A percentile compares a stretch with the other conserved stretches of the same genome.
Conservation (phyloP, 306 rosid genomes). For the Fragaria ananassa region DNA sequence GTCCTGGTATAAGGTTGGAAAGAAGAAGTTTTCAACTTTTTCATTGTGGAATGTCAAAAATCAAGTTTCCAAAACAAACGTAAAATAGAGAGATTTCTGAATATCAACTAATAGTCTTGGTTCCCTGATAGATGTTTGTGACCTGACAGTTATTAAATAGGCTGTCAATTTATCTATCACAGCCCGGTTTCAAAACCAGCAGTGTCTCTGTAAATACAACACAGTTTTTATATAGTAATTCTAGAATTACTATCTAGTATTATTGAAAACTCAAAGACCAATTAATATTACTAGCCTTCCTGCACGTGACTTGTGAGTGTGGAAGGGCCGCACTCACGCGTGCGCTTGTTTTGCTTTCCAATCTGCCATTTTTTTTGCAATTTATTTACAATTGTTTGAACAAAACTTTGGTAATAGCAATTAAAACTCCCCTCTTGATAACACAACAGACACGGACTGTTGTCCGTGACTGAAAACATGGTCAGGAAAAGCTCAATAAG, state of each 20-base stretch:
- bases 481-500: no score
- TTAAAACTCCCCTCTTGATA: no score
- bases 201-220: neutral
- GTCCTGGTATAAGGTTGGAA: constrained; percentile 6
- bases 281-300: no score
- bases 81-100: neutral
- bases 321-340: no score
- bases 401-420: no score
- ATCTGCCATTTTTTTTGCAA: no score
- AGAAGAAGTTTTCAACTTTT: neutral
- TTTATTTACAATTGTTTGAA: no score
- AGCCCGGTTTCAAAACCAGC: neutral
- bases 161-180: neutral
- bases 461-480: no score
- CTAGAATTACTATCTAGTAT: neutral
- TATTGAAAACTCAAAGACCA: neutral
- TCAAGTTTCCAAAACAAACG: neutral
- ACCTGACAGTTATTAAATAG: neutral
- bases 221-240: neutral
- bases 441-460: no score
- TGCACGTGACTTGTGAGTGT: no score
- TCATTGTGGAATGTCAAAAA: neutral
- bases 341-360: no score
- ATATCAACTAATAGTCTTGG: neutral
- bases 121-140: neutral